Evolutionary conservation across 495 filamentous ascomycete genomes (phyloP).

Genomic region (Astrothelium subdiscretum): DNA sequence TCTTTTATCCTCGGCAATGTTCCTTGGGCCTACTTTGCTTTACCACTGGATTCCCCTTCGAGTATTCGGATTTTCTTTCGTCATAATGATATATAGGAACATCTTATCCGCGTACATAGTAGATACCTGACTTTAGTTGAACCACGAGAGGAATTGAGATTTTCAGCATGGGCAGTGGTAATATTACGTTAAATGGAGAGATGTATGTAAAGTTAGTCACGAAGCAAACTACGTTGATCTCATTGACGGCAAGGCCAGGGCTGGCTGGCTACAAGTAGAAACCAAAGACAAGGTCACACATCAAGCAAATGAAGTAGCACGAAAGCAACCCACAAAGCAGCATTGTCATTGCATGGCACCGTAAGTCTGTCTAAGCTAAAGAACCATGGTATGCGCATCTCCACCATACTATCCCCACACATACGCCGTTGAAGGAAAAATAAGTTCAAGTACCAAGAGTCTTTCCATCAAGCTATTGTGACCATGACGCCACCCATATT

Average conservation of each 20-base stretch:
- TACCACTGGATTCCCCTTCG: not conserved
- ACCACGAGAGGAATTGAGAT: not conserved
- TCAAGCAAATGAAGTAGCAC: not conserved
- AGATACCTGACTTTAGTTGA: not conserved
- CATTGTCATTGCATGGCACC: not conserved
- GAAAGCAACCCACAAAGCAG: not conserved
- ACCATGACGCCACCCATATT: not conserved
- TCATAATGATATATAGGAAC: not conserved
- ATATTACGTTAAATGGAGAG: no score
- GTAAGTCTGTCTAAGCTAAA: not conserved
- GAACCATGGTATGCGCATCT: not conserved
- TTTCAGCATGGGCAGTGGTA: no score
- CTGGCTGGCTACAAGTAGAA: not conserved
- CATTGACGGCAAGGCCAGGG: no score
- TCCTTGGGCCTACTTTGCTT: not conserved
- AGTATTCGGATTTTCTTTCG: not conserved
- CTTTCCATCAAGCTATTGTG: not conserved
- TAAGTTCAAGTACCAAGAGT: not conserved
- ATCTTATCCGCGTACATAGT: not conserved
- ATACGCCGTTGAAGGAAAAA: not conserved
- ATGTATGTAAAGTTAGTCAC: no score
- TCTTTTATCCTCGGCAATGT: not conserved
- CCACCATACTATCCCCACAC: not conserved
- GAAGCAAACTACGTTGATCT: no score
- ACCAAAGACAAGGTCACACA: not conserved